These are phyloP conservation scores for Claviceps spartinae DNA, from an alignment of 2,329 filamentous ascomycete species.

Conservation along the genomic window DNA sequence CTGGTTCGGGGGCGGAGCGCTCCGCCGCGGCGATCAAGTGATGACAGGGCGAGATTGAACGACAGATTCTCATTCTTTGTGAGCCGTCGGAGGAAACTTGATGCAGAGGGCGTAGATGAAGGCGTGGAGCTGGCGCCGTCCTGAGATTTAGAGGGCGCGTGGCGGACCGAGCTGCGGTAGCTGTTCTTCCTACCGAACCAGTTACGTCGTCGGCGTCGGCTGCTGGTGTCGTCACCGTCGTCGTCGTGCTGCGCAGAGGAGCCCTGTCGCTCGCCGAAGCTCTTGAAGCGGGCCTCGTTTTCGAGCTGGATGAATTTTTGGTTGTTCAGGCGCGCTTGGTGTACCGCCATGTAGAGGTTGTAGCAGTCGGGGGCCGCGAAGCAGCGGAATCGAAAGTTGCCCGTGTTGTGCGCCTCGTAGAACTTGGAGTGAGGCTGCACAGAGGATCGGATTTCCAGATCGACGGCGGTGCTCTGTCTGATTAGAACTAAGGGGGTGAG, in stretches of 20 bases:
- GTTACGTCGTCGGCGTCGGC: slow-evolving; percentile 31
- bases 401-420: slow-evolving; percentile 43
- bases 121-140: slow-evolving; percentile 57
- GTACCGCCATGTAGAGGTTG: slow-evolving; percentile 72
- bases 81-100: slow-evolving; percentile 70
- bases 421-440: slow-evolving; percentile 61
- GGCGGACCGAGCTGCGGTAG: slow-evolving; percentile 46
- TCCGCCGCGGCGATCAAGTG: slow-evolving; percentile 26
- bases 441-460: slow-evolving; percentile 86
- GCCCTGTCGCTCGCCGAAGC: slow-evolving; percentile 45
- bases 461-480: slow-evolving; percentile 78
- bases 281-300: slow-evolving; percentile 56
- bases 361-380: slow-evolving; percentile 65
- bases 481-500: slow-evolving; percentile 85
- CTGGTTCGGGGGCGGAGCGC: slow-evolving; percentile 42
- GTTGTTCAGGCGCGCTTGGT: slow-evolving; percentile 81
- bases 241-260: slow-evolving; percentile 18
- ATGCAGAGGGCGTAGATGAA: slow-evolving; percentile 50
- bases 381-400: slow-evolving; percentile 84
- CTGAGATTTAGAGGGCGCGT: slow-evolving; percentile 53
- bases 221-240: background rate
- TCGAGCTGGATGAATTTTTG: slow-evolving; percentile 65
- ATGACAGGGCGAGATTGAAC: slow-evolving; percentile 70
- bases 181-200: slow-evolving; percentile 53
- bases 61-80: slow-evolving; percentile 53